Evolutionary conservation across 2,329 filamentous ascomycete genomes (phyloP).

Genomic region (Leptographium procerum): DNA sequence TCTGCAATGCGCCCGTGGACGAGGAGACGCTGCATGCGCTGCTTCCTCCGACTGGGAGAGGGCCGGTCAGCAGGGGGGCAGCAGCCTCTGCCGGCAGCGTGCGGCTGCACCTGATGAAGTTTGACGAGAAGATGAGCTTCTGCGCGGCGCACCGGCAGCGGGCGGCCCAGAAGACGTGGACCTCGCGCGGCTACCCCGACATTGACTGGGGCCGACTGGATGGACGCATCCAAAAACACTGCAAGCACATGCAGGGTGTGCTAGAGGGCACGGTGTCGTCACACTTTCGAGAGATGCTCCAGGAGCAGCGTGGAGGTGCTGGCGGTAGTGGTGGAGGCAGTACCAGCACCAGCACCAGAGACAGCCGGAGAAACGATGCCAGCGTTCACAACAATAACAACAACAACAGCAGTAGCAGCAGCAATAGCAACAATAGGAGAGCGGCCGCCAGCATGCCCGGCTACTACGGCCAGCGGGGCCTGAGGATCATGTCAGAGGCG

Average conservation of each 20-base stretch:
- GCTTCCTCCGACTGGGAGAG: neutral
- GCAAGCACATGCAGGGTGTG: conserved; percentile 43
- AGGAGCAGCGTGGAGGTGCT: conserved; percentile 33
- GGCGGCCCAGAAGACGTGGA: conserved; percentile 37
- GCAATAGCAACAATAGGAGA: conserved; percentile 34
- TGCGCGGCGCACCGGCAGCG: conserved; percentile 51
- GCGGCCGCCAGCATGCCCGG: conserved; percentile 61
- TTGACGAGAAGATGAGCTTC: conserved; percentile 50
- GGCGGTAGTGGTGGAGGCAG: neutral
- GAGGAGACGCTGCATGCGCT: conserved; percentile 33
- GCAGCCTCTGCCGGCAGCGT: conserved; percentile 17
- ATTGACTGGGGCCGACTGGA: conserved; percentile 59
- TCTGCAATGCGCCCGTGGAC: conserved; percentile 53
- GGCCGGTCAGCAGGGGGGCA: neutral
- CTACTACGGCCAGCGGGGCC: conserved; percentile 72
- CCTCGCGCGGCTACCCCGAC: conserved; percentile 49
- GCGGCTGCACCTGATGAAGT: conserved; percentile 27
- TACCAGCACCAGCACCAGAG: conserved; percentile 40
- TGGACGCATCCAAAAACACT: conserved; percentile 44
- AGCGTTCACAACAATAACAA: no score
- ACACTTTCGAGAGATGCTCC: conserved; percentile 48
- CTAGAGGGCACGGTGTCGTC: conserved; percentile 44
- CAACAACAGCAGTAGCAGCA: conserved; percentile 26
- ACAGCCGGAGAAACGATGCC: conserved; percentile 27
- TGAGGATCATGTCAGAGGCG: conserved; percentile 59